These are phyloP conservation scores for Colletotrichum lini DNA, from an alignment of 2,329 filamentous ascomycete species.

Conservation along the genomic window DNA sequence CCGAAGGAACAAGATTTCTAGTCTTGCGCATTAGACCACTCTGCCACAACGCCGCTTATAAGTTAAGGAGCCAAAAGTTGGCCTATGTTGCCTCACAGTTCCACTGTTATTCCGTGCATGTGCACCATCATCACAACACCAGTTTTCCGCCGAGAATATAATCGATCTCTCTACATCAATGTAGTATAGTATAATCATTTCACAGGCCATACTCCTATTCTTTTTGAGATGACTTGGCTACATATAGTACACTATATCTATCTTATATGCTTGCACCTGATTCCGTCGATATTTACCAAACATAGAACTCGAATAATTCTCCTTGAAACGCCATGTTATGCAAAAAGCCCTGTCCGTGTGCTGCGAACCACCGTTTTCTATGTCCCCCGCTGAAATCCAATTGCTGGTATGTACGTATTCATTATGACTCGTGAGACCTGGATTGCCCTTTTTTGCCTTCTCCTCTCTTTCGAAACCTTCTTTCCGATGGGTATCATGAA, in stretches of 20 bases:
- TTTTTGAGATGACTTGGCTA: too few species aligned
- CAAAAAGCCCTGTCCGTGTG: constrained; percentile 17
- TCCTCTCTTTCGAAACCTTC: background rate
- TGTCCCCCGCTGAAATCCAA: background rate
- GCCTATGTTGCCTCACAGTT: background rate
- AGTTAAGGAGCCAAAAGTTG: fast-evolving
- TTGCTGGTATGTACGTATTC: constrained; percentile 1
- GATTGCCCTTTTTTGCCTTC: background rate
- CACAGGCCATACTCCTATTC: too few species aligned
- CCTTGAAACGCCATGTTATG: constrained; percentile 35
- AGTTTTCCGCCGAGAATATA: too few species aligned
- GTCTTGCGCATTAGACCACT: constrained; percentile 43
- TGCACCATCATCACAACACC: too few species aligned
- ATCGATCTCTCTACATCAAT: background rate
- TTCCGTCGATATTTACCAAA: background rate
- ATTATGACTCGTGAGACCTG: constrained; percentile 11
- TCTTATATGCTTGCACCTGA: background rate
- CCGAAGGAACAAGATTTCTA: constrained; percentile 42
- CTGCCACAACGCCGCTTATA: constrained; percentile 33
- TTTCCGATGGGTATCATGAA: background rate
- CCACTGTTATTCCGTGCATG: too few species aligned
- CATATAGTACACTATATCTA: background rate
- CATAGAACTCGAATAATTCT: constrained; percentile 4
- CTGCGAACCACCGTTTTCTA: constrained; percentile 18
- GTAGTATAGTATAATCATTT: background rate